Percentiles rank a stretch among this genome's conserved stretches.
These are phyloP conservation scores for Sedum album DNA, from an alignment of 164 flowering plant genomes.

Conservation along the genomic window DNA sequence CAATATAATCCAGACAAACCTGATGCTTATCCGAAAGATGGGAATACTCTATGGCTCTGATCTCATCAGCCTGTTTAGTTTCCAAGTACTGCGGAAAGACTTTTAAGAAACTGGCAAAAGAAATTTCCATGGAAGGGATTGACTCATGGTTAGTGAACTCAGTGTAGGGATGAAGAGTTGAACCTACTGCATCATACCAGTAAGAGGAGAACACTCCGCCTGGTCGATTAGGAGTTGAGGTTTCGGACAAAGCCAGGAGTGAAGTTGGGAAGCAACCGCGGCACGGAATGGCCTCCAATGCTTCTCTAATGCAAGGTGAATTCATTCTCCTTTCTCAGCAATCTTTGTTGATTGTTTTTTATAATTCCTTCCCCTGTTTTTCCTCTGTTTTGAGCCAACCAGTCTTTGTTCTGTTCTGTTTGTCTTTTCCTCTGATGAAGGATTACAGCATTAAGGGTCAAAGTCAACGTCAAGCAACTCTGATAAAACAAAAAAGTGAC, in stretches of 20 bases:
- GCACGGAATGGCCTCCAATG: slow-evolving; percentile 26
- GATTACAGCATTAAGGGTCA: background rate
- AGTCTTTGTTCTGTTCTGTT: background rate
- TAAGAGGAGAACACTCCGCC: slow-evolving; percentile 32
- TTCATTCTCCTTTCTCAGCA: slow-evolving; percentile 17
- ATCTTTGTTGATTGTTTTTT: slow-evolving; percentile 1
- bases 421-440: background rate
- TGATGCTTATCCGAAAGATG: slow-evolving; percentile 20
- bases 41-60: slow-evolving; percentile 21
- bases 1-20: slow-evolving; percentile 74
- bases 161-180: slow-evolving; percentile 54
- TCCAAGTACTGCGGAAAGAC: slow-evolving; percentile 53
- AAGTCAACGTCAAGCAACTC: background rate
- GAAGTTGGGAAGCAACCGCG: slow-evolving; percentile 20
- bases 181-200: slow-evolving; percentile 33
- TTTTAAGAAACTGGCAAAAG: slow-evolving; percentile 40
- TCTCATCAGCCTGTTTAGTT: slow-evolving; percentile 27
- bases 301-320: slow-evolving; percentile 37
- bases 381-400: slow-evolving; percentile 4
- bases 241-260: background rate
- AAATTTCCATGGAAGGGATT: slow-evolving; percentile 56
- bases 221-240: slow-evolving; percentile 12
- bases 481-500: background rate
- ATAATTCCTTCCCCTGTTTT: background rate
- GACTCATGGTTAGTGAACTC: slow-evolving; percentile 76